Percentiles rank a stretch among this genome's conserved stretches.
Conservation (phyloP, 2,329 filamentous ascomycete species). For the Xylaria sp. region DNA sequence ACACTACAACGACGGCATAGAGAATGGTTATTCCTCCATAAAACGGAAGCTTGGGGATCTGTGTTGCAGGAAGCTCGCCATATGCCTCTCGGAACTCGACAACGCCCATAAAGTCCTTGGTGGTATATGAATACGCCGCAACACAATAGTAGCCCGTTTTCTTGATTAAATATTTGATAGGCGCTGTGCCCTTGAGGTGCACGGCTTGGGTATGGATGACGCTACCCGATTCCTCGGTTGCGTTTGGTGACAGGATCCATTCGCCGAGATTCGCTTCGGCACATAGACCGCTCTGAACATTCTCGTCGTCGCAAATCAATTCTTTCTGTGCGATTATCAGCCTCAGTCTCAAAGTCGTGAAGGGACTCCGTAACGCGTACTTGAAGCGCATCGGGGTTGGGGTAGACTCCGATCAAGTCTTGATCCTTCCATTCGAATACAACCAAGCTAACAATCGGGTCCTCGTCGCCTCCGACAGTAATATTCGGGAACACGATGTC, state of each 20-base stretch:
- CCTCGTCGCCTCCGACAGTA: constrained; percentile 60
- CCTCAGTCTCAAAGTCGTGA: constrained; percentile 6
- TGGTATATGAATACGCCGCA: constrained; percentile 71
- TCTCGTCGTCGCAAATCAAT: constrained; percentile 76
- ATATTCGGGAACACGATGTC: constrained; percentile 74
- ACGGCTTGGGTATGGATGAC: constrained; percentile 79
- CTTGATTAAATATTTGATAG: constrained; percentile 80
- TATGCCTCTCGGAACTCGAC: constrained; percentile 96
- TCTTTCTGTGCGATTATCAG: constrained; percentile 53
- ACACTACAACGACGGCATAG: constrained; percentile 82
- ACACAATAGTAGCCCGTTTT: constrained; percentile 98
- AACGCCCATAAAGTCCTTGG: constrained; percentile 73
- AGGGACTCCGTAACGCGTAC: constrained; percentile 44
- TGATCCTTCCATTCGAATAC: constrained; percentile 96
- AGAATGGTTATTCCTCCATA: constrained; percentile 93
- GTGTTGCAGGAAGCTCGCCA: constrained; percentile 90
- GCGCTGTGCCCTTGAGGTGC: constrained; percentile 73
- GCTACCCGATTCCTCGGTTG: constrained; percentile 69
- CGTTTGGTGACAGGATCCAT: constrained; percentile 80
- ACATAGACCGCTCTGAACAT: constrained; percentile 71
- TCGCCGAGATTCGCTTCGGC: constrained; percentile 76
- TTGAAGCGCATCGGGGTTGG: constrained; percentile 55
- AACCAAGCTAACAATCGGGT: constrained; percentile 80
- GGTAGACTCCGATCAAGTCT: constrained; percentile 71
- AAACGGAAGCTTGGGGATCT: constrained; percentile 96